These are phyloP conservation scores for Nitzschia palea DNA, from an alignment of 108 stramenopile species.

Conservation along the genomic window DNA sequence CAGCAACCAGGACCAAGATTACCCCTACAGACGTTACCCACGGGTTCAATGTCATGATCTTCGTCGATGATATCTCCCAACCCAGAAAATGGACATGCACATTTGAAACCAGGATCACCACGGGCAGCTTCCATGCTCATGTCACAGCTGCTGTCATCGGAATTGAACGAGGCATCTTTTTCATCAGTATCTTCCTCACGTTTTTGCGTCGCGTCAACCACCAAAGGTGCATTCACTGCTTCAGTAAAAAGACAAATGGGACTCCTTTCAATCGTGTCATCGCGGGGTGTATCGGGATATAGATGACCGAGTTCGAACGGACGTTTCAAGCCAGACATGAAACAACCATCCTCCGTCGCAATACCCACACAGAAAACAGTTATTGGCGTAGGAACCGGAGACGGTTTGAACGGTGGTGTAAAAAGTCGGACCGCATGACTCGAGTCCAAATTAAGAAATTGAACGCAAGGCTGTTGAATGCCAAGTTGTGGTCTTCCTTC, in stretches of 20 bases:
- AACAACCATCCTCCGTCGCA: conserved; percentile 87
- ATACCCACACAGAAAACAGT: conserved; percentile 80
- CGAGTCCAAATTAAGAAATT: conserved; percentile 72
- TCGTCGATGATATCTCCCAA: conserved; percentile 12
- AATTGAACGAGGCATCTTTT: conserved; percentile 11
- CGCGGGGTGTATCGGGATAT: conserved; percentile 45
- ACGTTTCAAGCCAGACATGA: conserved; percentile 65
- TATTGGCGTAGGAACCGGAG: conserved; percentile 58
- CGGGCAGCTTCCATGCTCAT: conserved; percentile 3
- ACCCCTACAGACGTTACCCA: conserved; percentile 51
- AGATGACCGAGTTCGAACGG: conserved; percentile 82
- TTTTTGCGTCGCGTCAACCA: background rate
- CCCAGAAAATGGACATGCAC: conserved; percentile 20
- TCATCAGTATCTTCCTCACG: conserved; percentile 4
- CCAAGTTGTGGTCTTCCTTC: background rate
- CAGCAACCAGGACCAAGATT: conserved; percentile 67
- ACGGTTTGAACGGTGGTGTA: conserved; percentile 75
- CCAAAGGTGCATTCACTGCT: background rate
- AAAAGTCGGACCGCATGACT: conserved; percentile 66
- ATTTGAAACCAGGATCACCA: conserved; percentile 11
- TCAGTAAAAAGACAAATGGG: conserved; percentile 64
- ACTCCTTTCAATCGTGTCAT: conserved; percentile 54
- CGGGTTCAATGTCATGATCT: conserved; percentile 24
- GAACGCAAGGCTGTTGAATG: conserved; percentile 35
- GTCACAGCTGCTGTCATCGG: conserved; percentile 31